Evolutionary conservation across 1,139 yeast species (phyloP).

Genomic region (Sugiyamaella sp.): DNA sequence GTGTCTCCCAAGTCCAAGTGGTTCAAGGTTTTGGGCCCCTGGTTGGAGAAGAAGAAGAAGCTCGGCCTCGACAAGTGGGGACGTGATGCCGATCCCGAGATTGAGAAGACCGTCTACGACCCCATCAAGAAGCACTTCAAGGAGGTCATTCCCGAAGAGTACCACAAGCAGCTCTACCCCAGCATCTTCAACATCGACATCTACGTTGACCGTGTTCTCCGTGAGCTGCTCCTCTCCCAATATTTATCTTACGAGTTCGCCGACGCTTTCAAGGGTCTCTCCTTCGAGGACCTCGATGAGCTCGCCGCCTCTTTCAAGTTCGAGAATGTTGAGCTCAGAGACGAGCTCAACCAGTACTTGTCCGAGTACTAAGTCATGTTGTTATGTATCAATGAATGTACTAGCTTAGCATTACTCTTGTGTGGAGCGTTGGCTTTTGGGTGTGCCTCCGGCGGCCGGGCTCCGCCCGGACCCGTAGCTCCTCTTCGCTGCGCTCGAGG

Average conservation of each 20-base stretch:
- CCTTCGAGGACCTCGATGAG: constrained; percentile 50
- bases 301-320: constrained; percentile 52
- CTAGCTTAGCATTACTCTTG: neutral
- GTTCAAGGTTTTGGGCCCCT: constrained; percentile 47
- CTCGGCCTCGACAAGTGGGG: constrained; percentile 55
- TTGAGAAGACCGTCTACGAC: constrained; percentile 42
- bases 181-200: constrained; percentile 44
- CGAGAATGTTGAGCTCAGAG: constrained; percentile 47
- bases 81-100: constrained; percentile 47
- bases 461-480: neutral
- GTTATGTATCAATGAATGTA: neutral
- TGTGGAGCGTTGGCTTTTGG: neutral
- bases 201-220: constrained; percentile 45
- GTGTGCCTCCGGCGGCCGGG: constrained; percentile 6
- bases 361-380: constrained; percentile 22
- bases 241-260: constrained; percentile 50
- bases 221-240: constrained; percentile 49
- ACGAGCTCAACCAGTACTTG: constrained; percentile 46
- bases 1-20: constrained; percentile 50
- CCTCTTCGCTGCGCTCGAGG: constrained; percentile 3
- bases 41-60: constrained; percentile 48
- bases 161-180: constrained; percentile 48
- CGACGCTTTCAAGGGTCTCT: constrained; percentile 45
- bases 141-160: constrained; percentile 46
- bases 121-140: constrained; percentile 45